Percentiles rank a stretch among this genome's conserved stretches.
Conservation (phyloP, 169 alveolate species). For the Theileria orientalis region DNA sequence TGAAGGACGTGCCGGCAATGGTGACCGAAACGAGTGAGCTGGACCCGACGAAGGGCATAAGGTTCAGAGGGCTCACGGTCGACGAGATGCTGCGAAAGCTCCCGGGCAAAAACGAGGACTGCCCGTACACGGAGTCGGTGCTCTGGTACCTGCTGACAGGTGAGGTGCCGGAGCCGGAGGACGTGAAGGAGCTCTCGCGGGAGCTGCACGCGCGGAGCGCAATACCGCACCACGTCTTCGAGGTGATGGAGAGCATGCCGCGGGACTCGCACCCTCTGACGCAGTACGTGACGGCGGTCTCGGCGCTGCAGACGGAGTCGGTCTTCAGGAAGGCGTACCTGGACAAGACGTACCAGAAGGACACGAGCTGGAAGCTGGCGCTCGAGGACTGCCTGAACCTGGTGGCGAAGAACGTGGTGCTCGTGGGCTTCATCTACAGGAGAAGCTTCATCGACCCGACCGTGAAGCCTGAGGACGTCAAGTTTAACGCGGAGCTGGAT, state of each 20-base stretch:
- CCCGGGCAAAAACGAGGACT: conserved; percentile 76
- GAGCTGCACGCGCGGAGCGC: conserved; percentile 78
- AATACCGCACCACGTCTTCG: conserved; percentile 79
- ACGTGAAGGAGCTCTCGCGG: conserved; percentile 70
- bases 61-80: conserved; percentile 84
- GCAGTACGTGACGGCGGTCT: conserved; percentile 85
- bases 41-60: conserved; percentile 88
- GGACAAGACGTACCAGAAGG: conserved; percentile 75
- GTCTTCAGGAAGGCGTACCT: conserved; percentile 76
- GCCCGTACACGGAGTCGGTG: conserved; percentile 92
- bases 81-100: conserved; percentile 78
- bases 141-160: conserved; percentile 92
- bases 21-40: conserved; percentile 90
- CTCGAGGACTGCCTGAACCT: conserved; percentile 87
- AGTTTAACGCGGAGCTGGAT: conserved; percentile 66
- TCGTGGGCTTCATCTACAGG: conserved; percentile 75
- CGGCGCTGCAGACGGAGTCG: conserved; percentile 85
- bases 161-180: conserved; percentile 82
- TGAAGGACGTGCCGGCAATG: conserved; percentile 90
- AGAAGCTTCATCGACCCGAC: conserved; percentile 67
- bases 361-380: conserved; percentile 85
- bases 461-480: conserved; percentile 70
- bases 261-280: conserved; percentile 92
- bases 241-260: conserved; percentile 82
- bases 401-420: conserved; percentile 68